A percentile compares a stretch with the other conserved stretches of the same genome.
These are phyloP conservation scores for Sambucus nigra DNA, from an alignment of 129 eudicot species.

Conservation along the genomic window DNA sequence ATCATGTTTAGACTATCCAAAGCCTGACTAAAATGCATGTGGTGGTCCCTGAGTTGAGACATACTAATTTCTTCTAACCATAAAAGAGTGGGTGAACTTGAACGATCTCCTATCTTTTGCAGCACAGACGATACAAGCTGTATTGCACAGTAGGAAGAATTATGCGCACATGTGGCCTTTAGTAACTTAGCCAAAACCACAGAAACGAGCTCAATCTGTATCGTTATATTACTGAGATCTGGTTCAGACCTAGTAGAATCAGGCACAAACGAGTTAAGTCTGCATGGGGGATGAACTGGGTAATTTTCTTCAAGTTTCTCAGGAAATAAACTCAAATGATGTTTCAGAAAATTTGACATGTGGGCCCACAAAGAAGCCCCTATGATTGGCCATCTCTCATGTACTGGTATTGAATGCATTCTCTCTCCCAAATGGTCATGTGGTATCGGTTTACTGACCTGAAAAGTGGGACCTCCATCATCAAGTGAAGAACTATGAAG, in stretches of 20 bases:
- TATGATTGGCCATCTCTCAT: conserved; percentile 49
- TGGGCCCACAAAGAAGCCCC: conserved; percentile 54
- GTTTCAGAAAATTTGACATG: conserved; percentile 42
- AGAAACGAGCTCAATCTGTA: conserved; percentile 21
- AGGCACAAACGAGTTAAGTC: conserved; percentile 19
- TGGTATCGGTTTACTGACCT: conserved; percentile 17
- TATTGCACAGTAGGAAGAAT: conserved; percentile 39
- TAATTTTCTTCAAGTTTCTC: conserved; percentile 29
- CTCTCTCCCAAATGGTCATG: conserved; percentile 27
- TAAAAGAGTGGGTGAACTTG: conserved; percentile 23
- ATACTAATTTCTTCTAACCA: conserved; percentile 42
- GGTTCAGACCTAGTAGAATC: conserved; percentile 16
- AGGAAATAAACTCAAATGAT: conserved; percentile 32
- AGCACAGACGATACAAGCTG: conserved; percentile 56
- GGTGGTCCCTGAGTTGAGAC: conserved; percentile 16
- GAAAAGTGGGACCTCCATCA: conserved; percentile 17
- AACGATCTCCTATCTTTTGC: conserved; percentile 36
- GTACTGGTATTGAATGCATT: conserved; percentile 23
- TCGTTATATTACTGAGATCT: conserved; percentile 19
- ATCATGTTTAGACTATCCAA: conserved; percentile 15
- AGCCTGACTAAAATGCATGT: conserved; percentile 22
- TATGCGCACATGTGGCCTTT: conserved; percentile 28
- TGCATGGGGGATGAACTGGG: conserved; percentile 18
- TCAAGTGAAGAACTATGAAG: conserved; percentile 18
- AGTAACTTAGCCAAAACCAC: conserved; percentile 35